Base-by-base conservation (phyloP, 1,284 basidiomycete genomes). In the Caloboletus firmus region DNA sequence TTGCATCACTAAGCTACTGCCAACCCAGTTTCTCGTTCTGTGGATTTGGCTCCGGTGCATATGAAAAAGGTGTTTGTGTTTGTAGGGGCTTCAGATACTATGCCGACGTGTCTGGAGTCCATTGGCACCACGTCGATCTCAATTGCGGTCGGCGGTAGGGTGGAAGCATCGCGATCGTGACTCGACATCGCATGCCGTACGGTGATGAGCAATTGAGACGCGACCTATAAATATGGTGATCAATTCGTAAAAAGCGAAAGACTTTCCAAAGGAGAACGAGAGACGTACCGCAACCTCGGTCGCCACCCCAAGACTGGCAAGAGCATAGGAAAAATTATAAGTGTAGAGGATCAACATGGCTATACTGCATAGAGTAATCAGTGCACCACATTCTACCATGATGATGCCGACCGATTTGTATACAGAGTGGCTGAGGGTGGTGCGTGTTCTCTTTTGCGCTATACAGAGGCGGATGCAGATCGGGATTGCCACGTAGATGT, bases 131-230 rank as follows among this genome's bases (percentile, higher is more conserved):
- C 20, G 9, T 30, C 13, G 31, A 34, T 18, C 26, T 9, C 35
- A n/a, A 11, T 6, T 28, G 13, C 0, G 10, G 46, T 28, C 2
- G n/a, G 9, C 2, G n/a, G 9, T 4, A 15, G 1, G 28, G 13
- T n/a, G 7, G 2, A 8, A 17, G 5, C 10, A 2, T 36, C 15
- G 6, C 9, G 43, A 30, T 13, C 1, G 28, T 42, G 60, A 39
- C 18, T 56, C 26, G 37, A 0, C 47, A 62, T 20, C 2, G 39
- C 62, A 35, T 64, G 44, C 4, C 64, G 63, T n/a, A 54, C 62
- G 2, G 55, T 66, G 24, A 66, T 45, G 20, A 64, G 62, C 5
- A 66, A 39, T n/a, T 62, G 66, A n/a, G 63, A 64, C 5, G 36
- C 20, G 12, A 62, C 45, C 61, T 66, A 22, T 3, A n/a, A 11